These are phyloP conservation scores for Helotiales sp. DNA, from an alignment of 2,329 filamentous ascomycete species.

Conservation along the genomic window DNA sequence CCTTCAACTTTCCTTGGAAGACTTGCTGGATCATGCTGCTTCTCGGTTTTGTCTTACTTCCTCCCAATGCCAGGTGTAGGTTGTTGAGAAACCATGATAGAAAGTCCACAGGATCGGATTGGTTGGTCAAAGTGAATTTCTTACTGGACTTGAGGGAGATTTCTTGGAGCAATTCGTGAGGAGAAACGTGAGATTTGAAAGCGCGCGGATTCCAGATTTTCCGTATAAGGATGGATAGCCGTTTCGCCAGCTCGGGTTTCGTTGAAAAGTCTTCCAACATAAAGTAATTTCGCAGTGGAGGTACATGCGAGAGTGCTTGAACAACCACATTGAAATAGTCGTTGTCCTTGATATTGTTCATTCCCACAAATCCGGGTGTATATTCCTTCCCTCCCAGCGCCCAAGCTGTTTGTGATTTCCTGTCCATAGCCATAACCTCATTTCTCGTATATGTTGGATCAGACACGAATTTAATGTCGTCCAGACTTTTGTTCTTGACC, in stretches of 20 bases:
- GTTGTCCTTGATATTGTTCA: conserved; percentile 99
- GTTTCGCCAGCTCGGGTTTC: conserved; percentile 78
- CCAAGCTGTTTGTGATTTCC: conserved; percentile 61
- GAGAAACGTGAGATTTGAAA: conserved; percentile 95
- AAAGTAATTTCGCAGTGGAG: conserved; percentile 87
- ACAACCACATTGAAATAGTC: conserved; percentile 97
- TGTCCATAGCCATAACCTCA: conserved; percentile 80
- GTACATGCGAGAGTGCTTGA: conserved; percentile 86
- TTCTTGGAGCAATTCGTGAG: conserved; percentile 94
- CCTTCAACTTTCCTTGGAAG: conserved; percentile 89
- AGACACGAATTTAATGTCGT: conserved; percentile 97
- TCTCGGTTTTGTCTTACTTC: conserved; percentile 81
- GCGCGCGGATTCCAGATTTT: conserved; percentile 98
- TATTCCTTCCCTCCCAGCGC: conserved; percentile 84
- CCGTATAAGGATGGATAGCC: conserved; percentile 85
- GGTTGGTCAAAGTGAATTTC: conserved; percentile 84
- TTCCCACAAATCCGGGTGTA: conserved; percentile 90
- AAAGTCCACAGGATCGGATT: conserved; percentile 96
- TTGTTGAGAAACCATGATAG: conserved; percentile 97
- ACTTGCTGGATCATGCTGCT: conserved; percentile 87
- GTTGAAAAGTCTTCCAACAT: conserved; percentile 79
- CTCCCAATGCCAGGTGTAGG: conserved; percentile 86
- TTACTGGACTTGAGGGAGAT: conserved; percentile 88
- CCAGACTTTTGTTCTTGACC: conserved; percentile 88
- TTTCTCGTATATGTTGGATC: conserved; percentile 82